These are phyloP conservation scores for Pleurotus pulmonarius DNA, from an alignment of 768 basidiomycete genomes.

Conservation along the genomic window DNA sequence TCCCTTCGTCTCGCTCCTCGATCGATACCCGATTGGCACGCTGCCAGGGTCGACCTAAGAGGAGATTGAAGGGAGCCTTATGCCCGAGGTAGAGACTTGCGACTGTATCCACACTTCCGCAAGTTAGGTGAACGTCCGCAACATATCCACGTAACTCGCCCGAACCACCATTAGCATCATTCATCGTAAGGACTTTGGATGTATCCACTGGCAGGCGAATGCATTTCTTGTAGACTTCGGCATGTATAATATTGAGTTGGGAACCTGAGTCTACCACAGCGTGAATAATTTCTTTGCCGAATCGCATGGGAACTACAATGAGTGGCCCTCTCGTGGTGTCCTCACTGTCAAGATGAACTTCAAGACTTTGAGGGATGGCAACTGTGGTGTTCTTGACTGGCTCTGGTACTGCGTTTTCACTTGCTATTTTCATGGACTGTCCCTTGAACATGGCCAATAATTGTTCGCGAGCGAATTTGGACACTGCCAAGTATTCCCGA, in stretches of 20 bases:
- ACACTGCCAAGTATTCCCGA: no score
- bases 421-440: no score
- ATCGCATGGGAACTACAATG: neutral
- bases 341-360: no score
- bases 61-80: slow-evolving; percentile 14
- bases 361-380: no score
- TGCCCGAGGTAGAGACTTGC: no score
- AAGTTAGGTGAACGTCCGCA: no score
- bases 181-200: slow-evolving; percentile 9
- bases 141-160: no score
- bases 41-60: slow-evolving; percentile 20
- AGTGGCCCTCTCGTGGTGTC: neutral
- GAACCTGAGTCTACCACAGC: neutral
- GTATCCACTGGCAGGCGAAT: slow-evolving; percentile 9
- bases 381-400: no score
- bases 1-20: slow-evolving; percentile 16
- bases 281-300: neutral
- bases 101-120: no score
- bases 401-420: no score
- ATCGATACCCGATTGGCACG: slow-evolving; percentile 17
- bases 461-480: no score
- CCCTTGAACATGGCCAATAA: no score
- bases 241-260: neutral
- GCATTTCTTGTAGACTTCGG: neutral
- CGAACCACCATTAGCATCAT: slow-evolving; percentile 19